A percentile compares a stretch with the other conserved stretches of the same genome.
Conservation (phyloP, 2,329 filamentous ascomycete genomes). For the Albifimbria verrucaria region DNA sequence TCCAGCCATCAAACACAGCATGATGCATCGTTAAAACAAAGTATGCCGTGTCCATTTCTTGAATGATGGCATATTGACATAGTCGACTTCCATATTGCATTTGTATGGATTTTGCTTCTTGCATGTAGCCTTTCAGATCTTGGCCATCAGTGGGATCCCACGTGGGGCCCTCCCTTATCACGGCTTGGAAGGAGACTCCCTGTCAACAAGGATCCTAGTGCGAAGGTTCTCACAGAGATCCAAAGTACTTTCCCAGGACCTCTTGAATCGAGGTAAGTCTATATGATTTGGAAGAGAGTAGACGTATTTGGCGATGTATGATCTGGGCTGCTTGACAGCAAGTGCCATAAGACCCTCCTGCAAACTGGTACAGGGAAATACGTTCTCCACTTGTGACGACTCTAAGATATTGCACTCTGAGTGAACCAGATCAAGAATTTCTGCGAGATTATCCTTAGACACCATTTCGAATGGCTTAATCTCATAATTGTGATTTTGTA, state of each 20-base stretch:
- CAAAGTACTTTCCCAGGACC: not conserved
- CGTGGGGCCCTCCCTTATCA: not conserved
- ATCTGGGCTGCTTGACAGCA: not conserved
- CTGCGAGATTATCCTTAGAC: too few relatives aligned
- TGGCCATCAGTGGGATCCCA: not conserved
- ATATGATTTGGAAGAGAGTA: not conserved
- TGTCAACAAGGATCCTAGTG: not conserved
- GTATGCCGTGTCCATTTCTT: not conserved
- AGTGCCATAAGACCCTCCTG: conserved; percentile 5
- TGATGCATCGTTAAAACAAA: conserved; percentile 27
- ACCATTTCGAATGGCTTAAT: too few relatives aligned
- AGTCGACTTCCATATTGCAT: not conserved
- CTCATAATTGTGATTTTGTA: too few relatives aligned
- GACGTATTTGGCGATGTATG: not conserved
- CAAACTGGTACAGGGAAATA: conserved; percentile 4
- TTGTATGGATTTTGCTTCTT: not conserved
- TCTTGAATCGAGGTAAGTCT: not conserved
- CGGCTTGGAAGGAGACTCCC: not conserved
- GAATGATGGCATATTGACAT: not conserved
- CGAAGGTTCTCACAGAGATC: not conserved
- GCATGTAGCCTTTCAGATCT: not conserved
- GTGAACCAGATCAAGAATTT: too few relatives aligned
- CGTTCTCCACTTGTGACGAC: not conserved
- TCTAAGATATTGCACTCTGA: not conserved
- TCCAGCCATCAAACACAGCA: conserved; percentile 50